A percentile compares a stretch with the other conserved stretches of the same genome.
These are phyloP conservation scores for Periconia macrospinosa DNA, from an alignment of 2,329 filamentous ascomycete genomes.

Conservation along the genomic window DNA sequence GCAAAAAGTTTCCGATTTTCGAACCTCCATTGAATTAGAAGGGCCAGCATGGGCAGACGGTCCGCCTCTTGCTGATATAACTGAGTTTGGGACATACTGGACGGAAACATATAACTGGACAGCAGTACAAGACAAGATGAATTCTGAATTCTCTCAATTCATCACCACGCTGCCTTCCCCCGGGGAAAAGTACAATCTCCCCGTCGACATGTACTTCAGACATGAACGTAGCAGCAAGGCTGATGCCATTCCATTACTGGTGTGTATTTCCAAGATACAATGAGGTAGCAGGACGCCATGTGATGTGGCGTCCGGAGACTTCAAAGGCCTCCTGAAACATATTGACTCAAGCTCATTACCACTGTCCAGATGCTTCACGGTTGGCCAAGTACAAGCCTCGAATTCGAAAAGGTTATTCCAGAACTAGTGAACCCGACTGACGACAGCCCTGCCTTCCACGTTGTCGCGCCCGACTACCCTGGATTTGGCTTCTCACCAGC, in stretches of 20 bases:
- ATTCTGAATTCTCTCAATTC: constrained; percentile 10
- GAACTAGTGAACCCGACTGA: constrained; percentile 55
- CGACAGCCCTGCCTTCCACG: constrained; percentile 57
- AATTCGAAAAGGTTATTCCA: constrained; percentile 55
- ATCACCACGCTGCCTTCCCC: constrained; percentile 6
- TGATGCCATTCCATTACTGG: constrained; percentile 61
- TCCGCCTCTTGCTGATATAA: not conserved
- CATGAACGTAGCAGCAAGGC: constrained; percentile 56
- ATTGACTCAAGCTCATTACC: no score
- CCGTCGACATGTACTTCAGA: constrained; percentile 56
- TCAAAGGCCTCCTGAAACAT: no score
- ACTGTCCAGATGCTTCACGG: constrained; percentile 54
- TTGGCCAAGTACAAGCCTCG: constrained; percentile 64
- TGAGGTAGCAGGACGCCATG: no score
- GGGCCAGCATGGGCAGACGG: constrained; percentile 8
- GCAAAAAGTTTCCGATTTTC: constrained; percentile 3
- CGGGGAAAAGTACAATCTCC: constrained; percentile 3
- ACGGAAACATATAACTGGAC: constrained; percentile 10
- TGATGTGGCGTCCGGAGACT: no score
- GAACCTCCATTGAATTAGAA: not conserved
- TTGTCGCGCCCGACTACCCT: constrained; percentile 66
- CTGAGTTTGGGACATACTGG: constrained; percentile 6
- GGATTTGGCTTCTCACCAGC: constrained; percentile 58
- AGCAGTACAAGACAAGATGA: constrained; percentile 6
- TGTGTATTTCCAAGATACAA: constrained; percentile 26